These are phyloP conservation scores for Fragilaria radians DNA, from an alignment of 108 stramenopile species.

Conservation along the genomic window DNA sequence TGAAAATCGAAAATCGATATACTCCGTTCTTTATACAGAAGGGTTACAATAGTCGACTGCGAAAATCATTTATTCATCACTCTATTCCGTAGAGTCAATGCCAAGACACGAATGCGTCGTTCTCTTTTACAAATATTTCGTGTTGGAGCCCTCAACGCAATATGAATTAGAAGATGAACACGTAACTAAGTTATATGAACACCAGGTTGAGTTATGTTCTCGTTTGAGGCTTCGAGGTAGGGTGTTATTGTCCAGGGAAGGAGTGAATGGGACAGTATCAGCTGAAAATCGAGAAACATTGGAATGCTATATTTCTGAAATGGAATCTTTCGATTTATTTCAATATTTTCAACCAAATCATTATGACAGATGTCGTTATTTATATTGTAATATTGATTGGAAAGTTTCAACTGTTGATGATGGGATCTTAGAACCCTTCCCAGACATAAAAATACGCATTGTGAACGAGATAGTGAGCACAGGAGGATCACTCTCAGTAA, in stretches of 20 bases:
- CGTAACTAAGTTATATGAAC: conserved; percentile 16
- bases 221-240: conserved; percentile 41
- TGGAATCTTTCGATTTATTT: conserved; percentile 50
- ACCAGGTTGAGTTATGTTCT: conserved; percentile 30
- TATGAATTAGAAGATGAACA: conserved; percentile 13
- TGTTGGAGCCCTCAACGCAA: conserved; percentile 17
- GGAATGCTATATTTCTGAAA: conserved; percentile 27
- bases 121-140: conserved; percentile 67
- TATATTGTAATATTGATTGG: conserved; percentile 64
- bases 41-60: no score
- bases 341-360: no score
- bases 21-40: no score
- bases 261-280: conserved; percentile 72
- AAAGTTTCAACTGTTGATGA: conserved; percentile 36
- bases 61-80: no score
- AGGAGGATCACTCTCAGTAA: conserved; percentile 40
- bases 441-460: conserved; percentile 69
- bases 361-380: no score
- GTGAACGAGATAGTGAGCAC: conserved; percentile 82
- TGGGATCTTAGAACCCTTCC: conserved; percentile 48
- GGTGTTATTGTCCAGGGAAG: conserved; percentile 53
- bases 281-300: conserved; percentile 16
- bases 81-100: no score
- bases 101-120: conserved; percentile 20
- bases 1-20: no score